Percentiles rank a stretch among this genome's conserved stretches.
Evolutionary conservation across 352 stramenopile species (phyloP).

Genomic region (Phytopythium chamaehyphon): DNA sequence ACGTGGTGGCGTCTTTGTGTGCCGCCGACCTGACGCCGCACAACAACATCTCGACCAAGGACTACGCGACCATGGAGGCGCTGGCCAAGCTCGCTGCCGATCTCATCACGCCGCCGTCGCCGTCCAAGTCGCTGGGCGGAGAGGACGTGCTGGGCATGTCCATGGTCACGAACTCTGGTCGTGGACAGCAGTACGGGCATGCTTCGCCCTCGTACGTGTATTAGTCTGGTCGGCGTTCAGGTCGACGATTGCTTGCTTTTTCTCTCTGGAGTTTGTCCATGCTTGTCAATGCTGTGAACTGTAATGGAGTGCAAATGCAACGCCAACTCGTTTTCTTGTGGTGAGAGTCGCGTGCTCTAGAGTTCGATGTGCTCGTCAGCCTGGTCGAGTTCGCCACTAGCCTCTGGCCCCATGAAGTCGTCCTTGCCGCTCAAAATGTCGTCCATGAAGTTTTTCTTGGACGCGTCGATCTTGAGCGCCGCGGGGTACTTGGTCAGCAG

Average conservation of each 20-base stretch:
- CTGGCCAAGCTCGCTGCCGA: slow-evolving; percentile 50
- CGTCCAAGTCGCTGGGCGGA: slow-evolving; percentile 6
- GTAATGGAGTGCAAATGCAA: no score
- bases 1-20: slow-evolving; percentile 55
- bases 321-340: no score
- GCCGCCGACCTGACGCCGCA: slow-evolving; percentile 35
- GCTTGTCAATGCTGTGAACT: neutral
- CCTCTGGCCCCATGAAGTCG: neutral
- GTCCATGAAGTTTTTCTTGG: slow-evolving; percentile 58
- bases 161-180: slow-evolving; percentile 2
- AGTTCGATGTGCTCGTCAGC: slow-evolving; percentile 9
- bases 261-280: neutral
- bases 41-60: slow-evolving; percentile 60
- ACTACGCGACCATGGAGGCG: slow-evolving; percentile 73
- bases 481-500: slow-evolving; percentile 57
- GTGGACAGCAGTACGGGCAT: neutral
- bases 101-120: slow-evolving; percentile 20
- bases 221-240: neutral
- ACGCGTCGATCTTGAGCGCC: slow-evolving; percentile 39
- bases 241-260: neutral
- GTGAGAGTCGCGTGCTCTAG: no score
- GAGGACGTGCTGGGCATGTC: slow-evolving; percentile 5
- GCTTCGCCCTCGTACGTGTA: neutral
- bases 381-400: neutral
- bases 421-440: slow-evolving; percentile 26